Evolutionary conservation across 2,329 filamentous ascomycete species (phyloP).

Genomic region (Alternaria arborescens): DNA sequence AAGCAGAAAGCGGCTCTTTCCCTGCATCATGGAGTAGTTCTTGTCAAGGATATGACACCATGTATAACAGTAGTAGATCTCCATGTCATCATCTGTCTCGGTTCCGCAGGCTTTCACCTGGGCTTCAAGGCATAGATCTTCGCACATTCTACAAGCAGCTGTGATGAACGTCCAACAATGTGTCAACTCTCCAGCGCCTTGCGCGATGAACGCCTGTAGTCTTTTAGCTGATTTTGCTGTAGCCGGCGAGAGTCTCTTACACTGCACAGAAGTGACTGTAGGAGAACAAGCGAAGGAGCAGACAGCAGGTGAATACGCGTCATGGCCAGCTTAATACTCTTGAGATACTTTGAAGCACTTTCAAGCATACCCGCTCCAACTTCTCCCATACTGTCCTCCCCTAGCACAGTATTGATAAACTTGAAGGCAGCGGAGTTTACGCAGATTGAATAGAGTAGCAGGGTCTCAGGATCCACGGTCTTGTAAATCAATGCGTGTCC

Average conservation of each 20-base stretch:
- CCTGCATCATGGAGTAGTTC: conserved; percentile 34
- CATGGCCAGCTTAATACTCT: conserved; percentile 27
- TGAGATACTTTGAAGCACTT: not conserved
- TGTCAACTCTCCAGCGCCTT: conserved; percentile 28
- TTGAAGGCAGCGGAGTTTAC: conserved; percentile 31
- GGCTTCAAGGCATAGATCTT: conserved; percentile 27
- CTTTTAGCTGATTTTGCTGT: conserved; percentile 1
- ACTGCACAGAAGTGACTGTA: conserved; percentile 31
- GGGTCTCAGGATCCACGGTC: conserved; percentile 19
- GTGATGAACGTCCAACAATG: conserved; percentile 32
- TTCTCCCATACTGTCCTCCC: conserved; percentile 11
- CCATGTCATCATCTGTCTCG: conserved; percentile 22
- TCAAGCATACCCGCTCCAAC: conserved; percentile 20
- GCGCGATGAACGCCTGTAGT: conserved; percentile 26
- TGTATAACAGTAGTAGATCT: conserved; percentile 30
- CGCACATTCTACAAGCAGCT: conserved; percentile 30
- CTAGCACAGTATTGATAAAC: conserved; percentile 29
- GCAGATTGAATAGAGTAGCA: conserved; percentile 34
- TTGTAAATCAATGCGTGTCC: conserved; percentile 26
- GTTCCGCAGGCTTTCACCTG: conserved; percentile 18
- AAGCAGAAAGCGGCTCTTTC: conserved; percentile 26
- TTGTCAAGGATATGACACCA: conserved; percentile 39
- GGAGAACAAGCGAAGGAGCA: conserved; percentile 22
- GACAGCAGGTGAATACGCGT: conserved; percentile 27
- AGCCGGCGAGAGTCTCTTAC: conserved; percentile 16